Conservation (phyloP, 2,329 filamentous ascomycete genomes). For the Fusarium musae region DNA sequence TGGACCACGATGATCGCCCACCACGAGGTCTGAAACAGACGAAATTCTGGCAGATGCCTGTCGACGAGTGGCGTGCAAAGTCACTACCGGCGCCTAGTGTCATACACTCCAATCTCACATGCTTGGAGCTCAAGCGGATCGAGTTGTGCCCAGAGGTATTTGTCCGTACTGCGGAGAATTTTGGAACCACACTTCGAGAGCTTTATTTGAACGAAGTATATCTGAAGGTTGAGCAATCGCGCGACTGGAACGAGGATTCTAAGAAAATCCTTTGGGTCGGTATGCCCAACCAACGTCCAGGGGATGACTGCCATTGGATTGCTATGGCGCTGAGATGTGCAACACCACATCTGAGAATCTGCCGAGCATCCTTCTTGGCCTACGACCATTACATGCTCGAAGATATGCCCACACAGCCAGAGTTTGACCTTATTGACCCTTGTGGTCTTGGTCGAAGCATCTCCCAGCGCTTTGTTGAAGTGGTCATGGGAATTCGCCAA, state of each 20-base stretch:
- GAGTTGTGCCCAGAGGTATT: constrained; percentile 53
- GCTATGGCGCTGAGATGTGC: constrained; percentile 54
- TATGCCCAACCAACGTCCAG: constrained; percentile 55
- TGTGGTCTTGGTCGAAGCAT: constrained; percentile 53
- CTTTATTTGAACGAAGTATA: constrained; percentile 59
- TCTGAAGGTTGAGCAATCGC: constrained; percentile 55
- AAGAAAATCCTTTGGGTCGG: constrained; percentile 58
- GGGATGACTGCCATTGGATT: constrained; percentile 53
- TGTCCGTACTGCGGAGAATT: constrained; percentile 48
- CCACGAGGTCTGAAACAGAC: constrained; percentile 53
- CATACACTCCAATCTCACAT: constrained; percentile 52
- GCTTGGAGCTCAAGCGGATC: constrained; percentile 57
- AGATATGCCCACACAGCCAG: constrained; percentile 43
- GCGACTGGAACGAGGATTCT: constrained; percentile 48
- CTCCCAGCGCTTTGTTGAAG: constrained; percentile 60
- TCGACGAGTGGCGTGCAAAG: constrained; percentile 54
- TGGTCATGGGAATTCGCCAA: constrained; percentile 55
- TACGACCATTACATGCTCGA: constrained; percentile 56
- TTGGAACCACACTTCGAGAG: constrained; percentile 55
- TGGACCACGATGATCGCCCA: constrained; percentile 54
- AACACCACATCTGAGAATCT: constrained; percentile 51
- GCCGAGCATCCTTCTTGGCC: constrained; percentile 57
- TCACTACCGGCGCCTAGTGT: constrained; percentile 53
- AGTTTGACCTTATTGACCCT: constrained; percentile 57
- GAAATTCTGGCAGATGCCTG: constrained; percentile 49